Percentiles rank a stretch among this genome's conserved stretches.
Evolutionary conservation across 1,284 basidiomycete species (phyloP).

Genomic region (Trichosporon sp.): DNA sequence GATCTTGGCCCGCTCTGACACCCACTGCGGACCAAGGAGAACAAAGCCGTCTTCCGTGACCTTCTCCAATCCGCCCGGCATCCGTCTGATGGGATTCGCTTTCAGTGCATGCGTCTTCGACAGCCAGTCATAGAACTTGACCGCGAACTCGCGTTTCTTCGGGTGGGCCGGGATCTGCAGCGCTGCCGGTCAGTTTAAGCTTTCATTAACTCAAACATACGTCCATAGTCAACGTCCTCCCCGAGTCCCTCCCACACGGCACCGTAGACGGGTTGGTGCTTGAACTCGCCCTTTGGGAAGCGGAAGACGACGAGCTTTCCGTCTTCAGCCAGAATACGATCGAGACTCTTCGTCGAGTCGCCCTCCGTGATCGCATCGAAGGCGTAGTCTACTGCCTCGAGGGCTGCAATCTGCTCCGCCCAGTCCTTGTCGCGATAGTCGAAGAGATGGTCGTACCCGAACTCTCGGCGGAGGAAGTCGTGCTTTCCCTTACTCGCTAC

Average conservation of each 20-base stretch:
- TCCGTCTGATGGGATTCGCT: constrained; percentile 25
- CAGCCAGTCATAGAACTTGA: constrained; percentile 20
- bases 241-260: constrained; percentile 31
- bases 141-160: constrained; percentile 22
- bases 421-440: constrained; percentile 20
- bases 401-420: neutral
- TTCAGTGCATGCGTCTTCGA: neutral
- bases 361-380: neutral
- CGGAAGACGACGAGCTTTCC: constrained; percentile 20
- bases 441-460: constrained; percentile 23
- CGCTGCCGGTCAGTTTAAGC: neutral
- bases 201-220: neutral
- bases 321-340: constrained; percentile 12
- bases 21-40: constrained; percentile 20
- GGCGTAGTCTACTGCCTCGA: neutral
- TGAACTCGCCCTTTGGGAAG: neutral
- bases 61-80: constrained; percentile 25
- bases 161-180: constrained; percentile 14
- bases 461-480: neutral
- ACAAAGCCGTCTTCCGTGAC: constrained; percentile 24
- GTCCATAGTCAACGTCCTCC: constrained; percentile 21
- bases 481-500: constrained; percentile 8
- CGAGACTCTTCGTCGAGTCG: neutral
- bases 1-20: neutral
- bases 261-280: constrained; percentile 22